phyloP scores from a whole-genome alignment of 2,329 filamentous ascomycete species.

The Periconia digitata region DNA sequence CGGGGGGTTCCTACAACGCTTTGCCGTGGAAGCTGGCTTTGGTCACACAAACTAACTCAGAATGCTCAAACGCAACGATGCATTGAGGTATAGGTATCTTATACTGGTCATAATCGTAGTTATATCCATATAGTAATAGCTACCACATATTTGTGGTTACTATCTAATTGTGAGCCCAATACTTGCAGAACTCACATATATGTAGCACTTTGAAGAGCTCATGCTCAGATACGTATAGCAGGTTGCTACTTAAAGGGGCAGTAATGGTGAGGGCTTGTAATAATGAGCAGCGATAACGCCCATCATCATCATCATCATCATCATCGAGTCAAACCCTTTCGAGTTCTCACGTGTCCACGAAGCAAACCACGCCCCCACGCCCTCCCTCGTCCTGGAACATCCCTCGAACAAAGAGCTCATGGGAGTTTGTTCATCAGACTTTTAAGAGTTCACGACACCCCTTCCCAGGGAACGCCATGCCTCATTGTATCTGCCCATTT shows the following conservation, averaged over 20 bases:
- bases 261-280: not conserved
- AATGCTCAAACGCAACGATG: not conserved
- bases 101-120: not conserved
- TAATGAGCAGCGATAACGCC: not conserved
- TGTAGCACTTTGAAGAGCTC: not conserved
- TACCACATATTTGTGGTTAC: not conserved
- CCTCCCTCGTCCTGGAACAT: not conserved
- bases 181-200: not conserved
- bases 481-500: not conserved
- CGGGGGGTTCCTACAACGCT: slow-evolving; percentile 34
- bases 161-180: not conserved
- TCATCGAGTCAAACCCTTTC: not conserved
- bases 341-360: not conserved
- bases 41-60: slow-evolving; percentile 23
- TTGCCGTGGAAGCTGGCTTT: slow-evolving; percentile 44
- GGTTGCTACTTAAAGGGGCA: not conserved
- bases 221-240: not conserved
- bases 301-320: not conserved
- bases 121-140: not conserved
- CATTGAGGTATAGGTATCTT: not conserved
- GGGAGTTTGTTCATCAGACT: not conserved
- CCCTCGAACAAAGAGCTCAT: not conserved
- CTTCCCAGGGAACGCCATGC: too few relatives aligned
- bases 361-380: not conserved
- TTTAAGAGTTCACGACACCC: not conserved